Conservation (phyloP, 441 rosid species). For the Euphorbia corollata region DNA sequence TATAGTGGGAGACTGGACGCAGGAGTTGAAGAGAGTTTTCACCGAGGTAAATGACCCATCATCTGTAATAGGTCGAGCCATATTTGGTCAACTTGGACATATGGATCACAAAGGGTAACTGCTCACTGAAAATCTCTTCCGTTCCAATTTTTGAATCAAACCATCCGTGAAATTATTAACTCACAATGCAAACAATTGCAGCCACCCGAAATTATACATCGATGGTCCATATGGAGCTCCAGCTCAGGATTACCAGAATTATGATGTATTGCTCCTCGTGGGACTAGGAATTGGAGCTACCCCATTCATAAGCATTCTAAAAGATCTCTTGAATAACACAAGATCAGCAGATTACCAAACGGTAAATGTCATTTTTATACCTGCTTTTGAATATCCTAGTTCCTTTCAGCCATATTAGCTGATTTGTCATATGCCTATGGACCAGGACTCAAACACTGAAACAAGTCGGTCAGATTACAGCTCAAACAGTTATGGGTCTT, state of each 20-base stretch:
- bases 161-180: constrained; percentile 5
- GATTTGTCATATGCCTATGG: constrained; percentile 9
- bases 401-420: background rate
- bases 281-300: constrained; percentile 98
- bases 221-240: constrained; percentile 99
- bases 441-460: constrained; percentile 53
- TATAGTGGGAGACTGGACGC: constrained; percentile 91
- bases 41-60: constrained; percentile 49
- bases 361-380: constrained; percentile 28
- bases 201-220: constrained; percentile 63
- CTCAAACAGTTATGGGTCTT: constrained; percentile 63
- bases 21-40: constrained; percentile 62
- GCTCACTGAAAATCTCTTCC: background rate
- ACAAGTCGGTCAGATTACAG: constrained; percentile 59
- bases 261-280: constrained; percentile 86
- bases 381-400: background rate
- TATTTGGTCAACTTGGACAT: constrained; percentile 37
- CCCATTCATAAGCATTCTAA: constrained; percentile 88
- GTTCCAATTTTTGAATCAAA: background rate
- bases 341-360: constrained; percentile 60
- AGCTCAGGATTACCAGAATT: constrained; percentile 84
- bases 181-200: constrained; percentile 28
- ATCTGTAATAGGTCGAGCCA: constrained; percentile 49
- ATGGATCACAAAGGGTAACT: constrained; percentile 39
- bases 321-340: constrained; percentile 68